Evolutionary conservation across 1,284 basidiomycete species (phyloP).

Genomic region (Quambalaria eucalypti): DNA sequence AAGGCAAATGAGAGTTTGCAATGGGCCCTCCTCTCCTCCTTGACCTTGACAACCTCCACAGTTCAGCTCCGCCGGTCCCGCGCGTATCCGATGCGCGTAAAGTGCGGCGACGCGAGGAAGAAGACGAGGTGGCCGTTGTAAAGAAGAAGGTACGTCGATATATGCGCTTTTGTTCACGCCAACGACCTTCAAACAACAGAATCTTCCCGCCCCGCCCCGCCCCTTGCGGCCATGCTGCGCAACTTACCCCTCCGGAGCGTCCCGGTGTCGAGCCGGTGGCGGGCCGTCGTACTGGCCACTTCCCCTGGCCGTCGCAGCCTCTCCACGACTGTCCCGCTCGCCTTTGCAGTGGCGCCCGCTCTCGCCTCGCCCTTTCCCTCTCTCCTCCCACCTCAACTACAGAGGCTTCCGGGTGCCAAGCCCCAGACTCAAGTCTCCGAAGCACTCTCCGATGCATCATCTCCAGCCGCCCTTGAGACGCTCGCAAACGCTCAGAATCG

Average conservation of each 20-base stretch:
- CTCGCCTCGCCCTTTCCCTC: background rate
- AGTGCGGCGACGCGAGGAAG: no score
- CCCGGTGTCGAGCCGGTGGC: background rate
- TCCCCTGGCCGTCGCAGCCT: background rate
- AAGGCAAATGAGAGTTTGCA: background rate
- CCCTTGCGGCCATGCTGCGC: background rate
- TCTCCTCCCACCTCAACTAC: background rate
- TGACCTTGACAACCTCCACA: no score
- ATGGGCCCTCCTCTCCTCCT: no score
- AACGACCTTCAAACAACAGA: no score
- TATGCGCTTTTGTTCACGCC: no score
- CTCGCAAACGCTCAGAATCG: slow-evolving; percentile 2
- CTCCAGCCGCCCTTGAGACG: background rate
- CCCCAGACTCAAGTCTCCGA: background rate
- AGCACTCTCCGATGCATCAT: background rate
- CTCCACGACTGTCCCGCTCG: background rate
- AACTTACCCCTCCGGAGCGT: background rate
- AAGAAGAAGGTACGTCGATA: no score
- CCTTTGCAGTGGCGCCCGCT: background rate
- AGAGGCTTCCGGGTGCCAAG: background rate
- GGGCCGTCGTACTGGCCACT: background rate
- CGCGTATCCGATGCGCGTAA: background rate
- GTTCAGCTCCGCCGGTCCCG: background rate
- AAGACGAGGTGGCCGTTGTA: no score
- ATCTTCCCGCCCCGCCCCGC: no score